Conservation (phyloP, 2,329 filamentous ascomycete species). For the Aureobasidium musti region DNA sequence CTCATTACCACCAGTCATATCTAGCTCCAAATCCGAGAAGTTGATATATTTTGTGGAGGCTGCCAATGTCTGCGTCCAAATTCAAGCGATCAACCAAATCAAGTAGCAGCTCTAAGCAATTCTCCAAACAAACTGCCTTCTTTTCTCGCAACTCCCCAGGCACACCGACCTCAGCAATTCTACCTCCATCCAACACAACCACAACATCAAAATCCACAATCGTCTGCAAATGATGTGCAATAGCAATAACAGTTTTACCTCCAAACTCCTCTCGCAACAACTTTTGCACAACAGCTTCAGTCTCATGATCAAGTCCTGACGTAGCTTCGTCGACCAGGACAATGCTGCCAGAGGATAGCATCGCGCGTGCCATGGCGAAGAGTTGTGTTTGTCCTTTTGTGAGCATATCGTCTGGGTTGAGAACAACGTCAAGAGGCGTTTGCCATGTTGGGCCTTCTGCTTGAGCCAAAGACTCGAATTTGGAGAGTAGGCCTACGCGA, state of each 20-base stretch:
- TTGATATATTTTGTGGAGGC: too few species aligned
- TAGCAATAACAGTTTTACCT: constrained; percentile 60
- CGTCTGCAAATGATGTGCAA: constrained; percentile 60
- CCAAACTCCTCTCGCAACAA: constrained; percentile 54
- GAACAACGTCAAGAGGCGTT: constrained; percentile 26
- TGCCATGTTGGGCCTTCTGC: constrained; percentile 21
- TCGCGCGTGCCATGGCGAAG: constrained; percentile 52
- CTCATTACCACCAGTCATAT: too few species aligned
- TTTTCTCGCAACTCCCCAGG: constrained; percentile 34
- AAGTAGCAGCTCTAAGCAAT: constrained; percentile 21
- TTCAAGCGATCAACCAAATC: neutral
- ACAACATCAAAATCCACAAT: constrained; percentile 58
- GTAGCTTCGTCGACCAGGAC: constrained; percentile 52
- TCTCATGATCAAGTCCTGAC: constrained; percentile 38
- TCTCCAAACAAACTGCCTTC: constrained; percentile 31
- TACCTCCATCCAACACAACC: constrained; percentile 54
- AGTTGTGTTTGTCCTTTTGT: constrained; percentile 56
- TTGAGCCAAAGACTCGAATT: constrained; percentile 41
- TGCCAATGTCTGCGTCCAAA: too few species aligned
- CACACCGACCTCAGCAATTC: constrained; percentile 47
- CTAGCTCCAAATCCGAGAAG: too few species aligned
- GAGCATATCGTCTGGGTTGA: constrained; percentile 31
- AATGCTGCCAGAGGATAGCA: constrained; percentile 48
- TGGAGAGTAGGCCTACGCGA: constrained; percentile 50
- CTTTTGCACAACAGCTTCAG: constrained; percentile 29